Evolutionary conservation across 2,329 filamentous ascomycete species (phyloP).

Genomic region (Penicillium sp.): DNA sequence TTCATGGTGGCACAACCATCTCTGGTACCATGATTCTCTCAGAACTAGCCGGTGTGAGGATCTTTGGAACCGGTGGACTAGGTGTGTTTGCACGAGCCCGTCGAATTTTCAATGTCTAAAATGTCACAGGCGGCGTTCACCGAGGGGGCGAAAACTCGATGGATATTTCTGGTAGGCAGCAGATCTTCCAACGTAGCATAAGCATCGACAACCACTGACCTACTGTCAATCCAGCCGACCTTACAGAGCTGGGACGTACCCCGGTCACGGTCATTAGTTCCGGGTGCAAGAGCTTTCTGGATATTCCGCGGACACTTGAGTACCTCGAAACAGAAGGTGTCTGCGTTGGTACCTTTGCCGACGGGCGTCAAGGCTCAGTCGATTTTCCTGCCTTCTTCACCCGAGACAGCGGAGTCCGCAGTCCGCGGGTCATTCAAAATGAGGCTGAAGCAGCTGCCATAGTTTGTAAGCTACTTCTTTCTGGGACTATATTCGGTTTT

Average conservation of each 20-base stretch:
- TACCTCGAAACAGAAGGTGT: conserved; percentile 69
- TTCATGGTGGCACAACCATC: conserved; percentile 90
- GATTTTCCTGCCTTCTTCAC: conserved; percentile 94
- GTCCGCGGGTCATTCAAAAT: conserved; percentile 69
- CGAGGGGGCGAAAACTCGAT: conserved; percentile 79
- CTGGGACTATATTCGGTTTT: neutral
- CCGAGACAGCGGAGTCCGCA: conserved; percentile 76
- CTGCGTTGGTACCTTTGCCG: conserved; percentile 82
- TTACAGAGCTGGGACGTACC: conserved; percentile 88
- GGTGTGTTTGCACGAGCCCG: conserved; percentile 40
- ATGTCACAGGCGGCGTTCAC: conserved; percentile 69
- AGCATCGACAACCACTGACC: neutral
- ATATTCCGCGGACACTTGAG: conserved; percentile 86
- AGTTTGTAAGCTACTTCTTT: conserved; percentile 56
- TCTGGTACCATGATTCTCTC: conserved; percentile 90
- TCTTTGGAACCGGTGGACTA: conserved; percentile 92
- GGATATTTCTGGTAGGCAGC: conserved; percentile 69
- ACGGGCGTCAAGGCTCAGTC: conserved; percentile 67
- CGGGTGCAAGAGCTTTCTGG: conserved; percentile 94
- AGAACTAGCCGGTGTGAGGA: conserved; percentile 77
- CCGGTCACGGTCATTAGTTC: conserved; percentile 83
- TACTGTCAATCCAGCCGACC: conserved; percentile 59
- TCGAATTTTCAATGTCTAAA: conserved; percentile 13
- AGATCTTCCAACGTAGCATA: neutral
- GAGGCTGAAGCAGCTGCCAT: conserved; percentile 87